These are phyloP conservation scores for Scutellaria galericulata DNA, from an alignment of 257 asterid genomes.

Conservation along the genomic window DNA sequence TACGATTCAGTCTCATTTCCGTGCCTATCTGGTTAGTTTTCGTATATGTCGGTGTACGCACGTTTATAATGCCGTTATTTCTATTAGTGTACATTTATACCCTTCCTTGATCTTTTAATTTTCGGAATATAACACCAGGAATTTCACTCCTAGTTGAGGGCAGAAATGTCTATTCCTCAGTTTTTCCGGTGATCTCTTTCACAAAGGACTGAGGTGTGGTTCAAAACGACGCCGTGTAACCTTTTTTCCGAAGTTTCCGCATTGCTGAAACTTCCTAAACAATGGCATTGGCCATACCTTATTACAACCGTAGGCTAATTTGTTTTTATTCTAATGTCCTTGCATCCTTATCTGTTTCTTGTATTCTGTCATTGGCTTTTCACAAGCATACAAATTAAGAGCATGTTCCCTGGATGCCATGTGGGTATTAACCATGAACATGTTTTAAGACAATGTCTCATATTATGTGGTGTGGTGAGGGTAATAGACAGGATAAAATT, in stretches of 20 bases:
- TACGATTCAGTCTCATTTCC: constrained; percentile 45
- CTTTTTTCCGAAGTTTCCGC: neutral
- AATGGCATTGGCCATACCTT: constrained; percentile 10
- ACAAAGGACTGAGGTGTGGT: neutral
- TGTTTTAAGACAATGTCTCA: too few relatives aligned
- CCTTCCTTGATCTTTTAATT: constrained; percentile 11
- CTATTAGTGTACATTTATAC: neutral
- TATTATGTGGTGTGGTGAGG: too few relatives aligned
- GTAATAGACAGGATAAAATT: too few relatives aligned
- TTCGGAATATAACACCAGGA: neutral
- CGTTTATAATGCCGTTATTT: constrained; percentile 16
- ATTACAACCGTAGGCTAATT: constrained; percentile 10
- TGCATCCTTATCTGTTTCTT: constrained; percentile 19
- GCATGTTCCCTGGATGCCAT: neutral
- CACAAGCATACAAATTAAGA: neutral
- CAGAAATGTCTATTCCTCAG: neutral
- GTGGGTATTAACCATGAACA: too few relatives aligned
- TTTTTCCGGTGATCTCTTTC: neutral
- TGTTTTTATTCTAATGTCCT: constrained; percentile 3
- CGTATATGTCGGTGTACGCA: neutral
- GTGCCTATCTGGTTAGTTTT: constrained; percentile 60
- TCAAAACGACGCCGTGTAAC: constrained; percentile 32
- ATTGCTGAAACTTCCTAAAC: constrained; percentile 27
- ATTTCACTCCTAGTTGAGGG: neutral
- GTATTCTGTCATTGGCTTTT: neutral